phyloP scores from a whole-genome alignment of 345 rosid genomes.

The Eutrema heterophyllum region DNA sequence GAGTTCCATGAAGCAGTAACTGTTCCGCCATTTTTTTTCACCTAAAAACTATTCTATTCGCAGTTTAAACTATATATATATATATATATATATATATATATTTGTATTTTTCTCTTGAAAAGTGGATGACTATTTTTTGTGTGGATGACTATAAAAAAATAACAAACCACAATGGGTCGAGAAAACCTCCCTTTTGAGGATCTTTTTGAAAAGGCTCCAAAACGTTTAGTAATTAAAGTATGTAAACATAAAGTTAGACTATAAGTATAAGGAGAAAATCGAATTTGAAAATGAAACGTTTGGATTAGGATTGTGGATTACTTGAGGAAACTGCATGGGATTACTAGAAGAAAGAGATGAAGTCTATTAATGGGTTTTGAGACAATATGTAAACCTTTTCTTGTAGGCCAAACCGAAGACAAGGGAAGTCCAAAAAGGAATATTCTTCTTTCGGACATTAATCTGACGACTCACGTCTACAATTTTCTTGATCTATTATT shows the following conservation, averaged over 20 bases:
- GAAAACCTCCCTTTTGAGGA: constrained; percentile 7
- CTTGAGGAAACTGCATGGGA: constrained; percentile 23
- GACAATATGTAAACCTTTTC: constrained; percentile 17
- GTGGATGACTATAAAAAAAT: background rate
- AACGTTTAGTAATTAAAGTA: background rate
- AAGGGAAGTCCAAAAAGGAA: background rate
- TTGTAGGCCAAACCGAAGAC: constrained; percentile 18
- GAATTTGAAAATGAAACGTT: constrained; percentile 17
- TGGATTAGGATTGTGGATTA: constrained; percentile 26
- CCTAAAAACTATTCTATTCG: background rate
- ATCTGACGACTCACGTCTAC: background rate
- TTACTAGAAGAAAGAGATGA: constrained; percentile 19
- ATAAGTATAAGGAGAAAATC: constrained; percentile 20
- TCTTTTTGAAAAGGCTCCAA: background rate
- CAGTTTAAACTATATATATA: background rate
- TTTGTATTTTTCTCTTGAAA: background rate
- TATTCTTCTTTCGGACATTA: background rate
- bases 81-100: background rate
- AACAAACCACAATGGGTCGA: constrained; percentile 13
- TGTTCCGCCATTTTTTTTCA: constrained; percentile 25
- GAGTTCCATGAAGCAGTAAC: constrained; percentile 59
- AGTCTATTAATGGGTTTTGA: constrained; percentile 13
- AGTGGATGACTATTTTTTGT: background rate
- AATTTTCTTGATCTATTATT: background rate
- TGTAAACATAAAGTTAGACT: constrained; percentile 1